These are phyloP conservation scores for Candida tammaniensis DNA, from an alignment of 805 yeast species.

Conservation along the genomic window DNA sequence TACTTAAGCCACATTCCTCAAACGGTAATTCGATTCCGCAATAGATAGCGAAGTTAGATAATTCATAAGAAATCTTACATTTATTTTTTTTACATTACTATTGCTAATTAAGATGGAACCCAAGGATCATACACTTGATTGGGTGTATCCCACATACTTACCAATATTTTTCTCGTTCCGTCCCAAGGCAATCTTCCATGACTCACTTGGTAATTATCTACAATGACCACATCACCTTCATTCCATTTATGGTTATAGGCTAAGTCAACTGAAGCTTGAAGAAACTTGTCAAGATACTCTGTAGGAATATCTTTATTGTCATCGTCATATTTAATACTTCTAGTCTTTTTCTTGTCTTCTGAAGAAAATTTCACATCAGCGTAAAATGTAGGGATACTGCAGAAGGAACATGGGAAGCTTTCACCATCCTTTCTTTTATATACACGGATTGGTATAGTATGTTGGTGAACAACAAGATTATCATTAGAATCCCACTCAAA, in stretches of 20 bases:
- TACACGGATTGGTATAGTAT: slow-evolving; percentile 17
- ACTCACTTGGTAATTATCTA: slow-evolving; percentile 33
- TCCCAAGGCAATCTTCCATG: slow-evolving; percentile 32
- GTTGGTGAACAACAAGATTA: slow-evolving; percentile 25
- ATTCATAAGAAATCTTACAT: no score
- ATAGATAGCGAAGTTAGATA: no score
- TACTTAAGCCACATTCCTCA: no score
- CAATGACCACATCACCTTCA: slow-evolving; percentile 29
- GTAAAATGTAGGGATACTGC: slow-evolving; percentile 10
- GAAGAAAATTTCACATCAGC: slow-evolving; percentile 2
- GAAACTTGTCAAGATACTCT: slow-evolving; percentile 7
- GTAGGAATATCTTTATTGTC: slow-evolving; percentile 1
- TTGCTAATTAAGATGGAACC: not conserved
- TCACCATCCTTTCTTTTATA: slow-evolving; percentile 5
- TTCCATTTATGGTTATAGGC: slow-evolving; percentile 28
- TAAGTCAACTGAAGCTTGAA: slow-evolving; percentile 12
- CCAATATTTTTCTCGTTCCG: slow-evolving; percentile 28
- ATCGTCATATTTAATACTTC: slow-evolving; percentile 3
- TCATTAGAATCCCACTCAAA: slow-evolving; percentile 23
- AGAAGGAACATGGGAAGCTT: slow-evolving; percentile 10
- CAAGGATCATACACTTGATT: slow-evolving; percentile 2
- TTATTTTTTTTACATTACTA: no score
- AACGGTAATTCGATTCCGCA: no score
- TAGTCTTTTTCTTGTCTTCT: slow-evolving; percentile 6
- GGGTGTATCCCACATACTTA: slow-evolving; percentile 34